phyloP scores from a whole-genome alignment of 768 basidiomycete genomes.

The Russula sp. region DNA sequence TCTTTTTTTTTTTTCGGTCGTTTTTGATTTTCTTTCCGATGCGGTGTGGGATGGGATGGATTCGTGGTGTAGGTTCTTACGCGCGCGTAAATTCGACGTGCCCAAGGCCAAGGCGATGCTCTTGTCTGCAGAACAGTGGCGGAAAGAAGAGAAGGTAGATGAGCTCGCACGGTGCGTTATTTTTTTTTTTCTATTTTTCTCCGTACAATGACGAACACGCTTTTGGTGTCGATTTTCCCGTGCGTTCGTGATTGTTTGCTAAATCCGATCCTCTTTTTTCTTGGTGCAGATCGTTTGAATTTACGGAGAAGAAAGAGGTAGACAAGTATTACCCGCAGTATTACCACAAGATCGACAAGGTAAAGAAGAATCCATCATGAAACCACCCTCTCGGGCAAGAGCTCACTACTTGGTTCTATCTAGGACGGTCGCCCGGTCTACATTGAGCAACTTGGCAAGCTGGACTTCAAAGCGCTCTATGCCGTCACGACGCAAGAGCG shows the following conservation, averaged over 20 bases:
- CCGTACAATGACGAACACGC: not conserved
- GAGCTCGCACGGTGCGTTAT: constrained; percentile 60
- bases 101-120: constrained; percentile 82
- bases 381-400: not conserved
- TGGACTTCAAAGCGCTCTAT: constrained; percentile 85
- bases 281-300: constrained; percentile 71
- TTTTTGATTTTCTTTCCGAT: not conserved
- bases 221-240: not conserved
- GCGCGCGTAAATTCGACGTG: constrained; percentile 92
- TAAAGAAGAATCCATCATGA: constrained; percentile 33
- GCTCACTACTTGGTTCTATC: constrained; percentile 34
- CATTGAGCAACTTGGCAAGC: constrained; percentile 86
- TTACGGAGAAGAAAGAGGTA: constrained; percentile 76
- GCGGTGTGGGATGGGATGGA: not conserved
- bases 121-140: constrained; percentile 79
- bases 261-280: not conserved
- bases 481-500: constrained; percentile 80
- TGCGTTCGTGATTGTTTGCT: not conserved
- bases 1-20: not conserved
- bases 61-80: constrained; percentile 61
- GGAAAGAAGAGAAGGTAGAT: constrained; percentile 79
- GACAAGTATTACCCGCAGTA: constrained; percentile 94
- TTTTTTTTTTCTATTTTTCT: not conserved
- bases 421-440: constrained; percentile 95
- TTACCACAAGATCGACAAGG: constrained; percentile 96